Conservation (phyloP, 2,329 filamentous ascomycete genomes). For the Sporothrix brasiliensis region DNA sequence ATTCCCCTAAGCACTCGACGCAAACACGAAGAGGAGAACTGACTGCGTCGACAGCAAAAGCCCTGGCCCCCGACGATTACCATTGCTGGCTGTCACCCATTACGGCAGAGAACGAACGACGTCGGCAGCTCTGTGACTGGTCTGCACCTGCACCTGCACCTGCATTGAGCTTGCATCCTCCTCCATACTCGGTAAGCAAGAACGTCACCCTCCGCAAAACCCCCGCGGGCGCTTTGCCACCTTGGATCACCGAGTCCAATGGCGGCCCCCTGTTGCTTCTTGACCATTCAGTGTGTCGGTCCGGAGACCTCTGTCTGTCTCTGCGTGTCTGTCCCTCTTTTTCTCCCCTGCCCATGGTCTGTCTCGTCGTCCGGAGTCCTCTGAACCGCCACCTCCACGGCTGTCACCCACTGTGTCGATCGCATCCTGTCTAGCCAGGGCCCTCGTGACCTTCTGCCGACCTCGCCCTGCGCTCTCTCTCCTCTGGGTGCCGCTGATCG, state of each 20-base stretch:
- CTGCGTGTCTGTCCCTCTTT: not conserved
- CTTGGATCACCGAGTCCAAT: conserved; percentile 25
- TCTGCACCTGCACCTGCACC: not conserved
- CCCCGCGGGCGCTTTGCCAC: conserved; percentile 17
- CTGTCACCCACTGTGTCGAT: conserved; percentile 1
- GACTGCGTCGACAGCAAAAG: conserved; percentile 13
- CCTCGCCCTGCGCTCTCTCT: not conserved
- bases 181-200: conserved; percentile 24
- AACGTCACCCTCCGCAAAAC: not conserved
- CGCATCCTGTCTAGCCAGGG: too few species aligned
- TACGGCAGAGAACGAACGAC: not conserved
- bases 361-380: not conserved
- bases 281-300: not conserved
- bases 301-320: not conserved
- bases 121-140: conserved; percentile 10
- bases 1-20: not conserved
- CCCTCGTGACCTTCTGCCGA: conserved; percentile 6
- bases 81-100: not conserved
- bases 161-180: conserved; percentile 19
- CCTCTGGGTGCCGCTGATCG: not conserved
- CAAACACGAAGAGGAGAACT: conserved; percentile 6
- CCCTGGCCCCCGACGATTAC: not conserved
- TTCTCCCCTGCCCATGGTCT: not conserved
- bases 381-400: conserved; percentile 19
- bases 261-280: not conserved